Percentiles rank a stretch among this genome's conserved stretches.
These are phyloP conservation scores for Botrytis hyacinthi DNA, from an alignment of 2,329 filamentous ascomycete species.

Conservation along the genomic window DNA sequence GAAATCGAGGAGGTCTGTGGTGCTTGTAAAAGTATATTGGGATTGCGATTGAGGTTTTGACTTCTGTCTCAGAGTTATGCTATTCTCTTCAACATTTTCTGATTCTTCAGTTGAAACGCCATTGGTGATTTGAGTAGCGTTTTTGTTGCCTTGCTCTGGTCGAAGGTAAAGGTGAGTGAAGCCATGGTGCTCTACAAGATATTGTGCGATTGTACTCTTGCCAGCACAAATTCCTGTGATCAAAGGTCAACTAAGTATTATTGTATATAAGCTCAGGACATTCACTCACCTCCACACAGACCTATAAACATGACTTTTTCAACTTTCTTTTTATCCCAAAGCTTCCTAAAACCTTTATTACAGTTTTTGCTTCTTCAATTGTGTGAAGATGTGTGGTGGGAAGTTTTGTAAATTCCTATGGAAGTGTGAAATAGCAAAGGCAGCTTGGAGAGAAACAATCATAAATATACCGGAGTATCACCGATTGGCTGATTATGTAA, in stretches of 20 bases:
- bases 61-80: constrained; percentile 17
- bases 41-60: constrained; percentile 8
- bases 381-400: not conserved
- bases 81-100: constrained; percentile 15
- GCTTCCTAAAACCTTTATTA: not conserved
- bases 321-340: not conserved
- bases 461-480: constrained; percentile 1
- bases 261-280: not conserved
- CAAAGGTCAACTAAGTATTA: not conserved
- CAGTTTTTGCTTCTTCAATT: not conserved
- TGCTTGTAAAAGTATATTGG: constrained; percentile 53
- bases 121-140: constrained; percentile 5
- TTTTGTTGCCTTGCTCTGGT: constrained; percentile 9
- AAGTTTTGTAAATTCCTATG: not conserved
- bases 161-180: constrained; percentile 71
- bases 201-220: constrained; percentile 85
- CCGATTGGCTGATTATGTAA: constrained; percentile 8
- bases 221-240: constrained; percentile 81
- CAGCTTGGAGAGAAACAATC: constrained; percentile 5
- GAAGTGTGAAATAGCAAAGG: not conserved
- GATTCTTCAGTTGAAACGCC: constrained; percentile 15
- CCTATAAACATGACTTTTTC: constrained; percentile 64
- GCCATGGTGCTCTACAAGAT: constrained; percentile 78
- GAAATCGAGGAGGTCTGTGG: constrained; percentile 73
- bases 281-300: constrained; percentile 62